Evolutionary conservation across 2,329 filamentous ascomycete genomes (phyloP).

Genomic region (Ascochyta clinopodiicola): DNA sequence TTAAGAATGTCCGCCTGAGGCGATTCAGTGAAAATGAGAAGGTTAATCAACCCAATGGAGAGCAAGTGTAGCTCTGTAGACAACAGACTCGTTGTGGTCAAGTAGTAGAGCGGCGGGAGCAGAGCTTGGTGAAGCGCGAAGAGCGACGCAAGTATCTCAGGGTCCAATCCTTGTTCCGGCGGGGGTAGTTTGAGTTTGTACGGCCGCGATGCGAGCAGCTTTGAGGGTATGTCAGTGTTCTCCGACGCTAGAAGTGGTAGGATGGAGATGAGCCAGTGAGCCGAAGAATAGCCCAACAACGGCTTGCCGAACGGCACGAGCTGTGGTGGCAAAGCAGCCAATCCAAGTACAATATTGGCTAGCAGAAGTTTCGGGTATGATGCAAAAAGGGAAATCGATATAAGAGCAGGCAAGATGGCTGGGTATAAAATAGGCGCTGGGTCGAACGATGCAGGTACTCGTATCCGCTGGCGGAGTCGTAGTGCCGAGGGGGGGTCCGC

Average conservation of each 20-base stretch:
- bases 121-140: conserved; percentile 86
- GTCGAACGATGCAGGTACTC: conserved; percentile 81
- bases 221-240: conserved; percentile 49
- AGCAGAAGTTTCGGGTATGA: conserved; percentile 68
- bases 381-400: conserved; percentile 75
- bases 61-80: conserved; percentile 87
- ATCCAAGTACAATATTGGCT: conserved; percentile 80
- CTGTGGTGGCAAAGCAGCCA: conserved; percentile 76
- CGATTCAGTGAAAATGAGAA: conserved; percentile 77
- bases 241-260: conserved; percentile 68
- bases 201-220: conserved; percentile 40
- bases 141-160: conserved; percentile 68
- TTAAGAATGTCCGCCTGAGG: conserved; percentile 55
- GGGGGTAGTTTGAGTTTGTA: conserved; percentile 45
- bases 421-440: conserved; percentile 92
- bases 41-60: conserved; percentile 80
- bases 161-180: conserved; percentile 50
- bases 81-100: conserved; percentile 88
- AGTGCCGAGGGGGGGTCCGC: conserved; percentile 31
- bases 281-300: conserved; percentile 64
- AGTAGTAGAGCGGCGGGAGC: conserved; percentile 73
- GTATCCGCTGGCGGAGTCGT: conserved; percentile 56
- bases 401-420: conserved; percentile 74
- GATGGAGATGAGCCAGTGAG: conserved; percentile 82
- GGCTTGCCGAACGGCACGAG: conserved; percentile 71